phyloP scores from a whole-genome alignment of 2,329 filamentous ascomycete genomes.

The Diaporthe velutina region DNA sequence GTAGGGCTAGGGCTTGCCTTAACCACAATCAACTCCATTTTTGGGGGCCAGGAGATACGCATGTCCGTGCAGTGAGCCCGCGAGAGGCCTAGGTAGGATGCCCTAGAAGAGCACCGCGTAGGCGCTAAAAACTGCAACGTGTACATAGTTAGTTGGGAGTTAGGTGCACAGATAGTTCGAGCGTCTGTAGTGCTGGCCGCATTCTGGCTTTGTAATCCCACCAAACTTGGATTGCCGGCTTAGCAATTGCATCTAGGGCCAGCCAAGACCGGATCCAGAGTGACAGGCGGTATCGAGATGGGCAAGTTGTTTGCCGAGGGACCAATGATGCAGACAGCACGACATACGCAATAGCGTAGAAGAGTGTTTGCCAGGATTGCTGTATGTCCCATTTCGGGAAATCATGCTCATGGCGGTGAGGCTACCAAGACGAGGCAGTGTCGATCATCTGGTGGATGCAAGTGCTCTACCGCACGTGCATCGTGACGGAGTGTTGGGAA shows the following conservation, averaged over 20 bases:
- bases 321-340: background rate
- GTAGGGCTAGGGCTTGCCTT: conserved; percentile 6
- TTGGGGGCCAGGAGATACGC: background rate
- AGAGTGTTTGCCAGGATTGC: background rate
- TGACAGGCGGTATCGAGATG: conserved; percentile 3
- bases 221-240: background rate
- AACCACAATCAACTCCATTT: background rate
- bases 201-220: conserved; percentile 25
- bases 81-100: background rate
- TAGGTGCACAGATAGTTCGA: background rate
- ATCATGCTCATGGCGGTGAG: conserved; percentile 22
- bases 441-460: conserved; percentile 12
- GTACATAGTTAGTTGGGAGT: background rate
- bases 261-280: background rate
- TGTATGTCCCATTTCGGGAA: background rate
- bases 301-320: background rate
- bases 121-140: conserved; percentile 19
- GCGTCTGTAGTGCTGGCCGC: background rate
- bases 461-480: conserved; percentile 2
- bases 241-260: conserved; percentile 32
- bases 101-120: background rate
- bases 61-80: background rate
- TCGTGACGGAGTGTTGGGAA: conserved; percentile 11
- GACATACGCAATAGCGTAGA: background rate
- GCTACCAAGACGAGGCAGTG: conserved; percentile 9